phyloP scores from a whole-genome alignment of 2,329 filamentous ascomycete species.

The Pseudogymnoascus sp. region DNA sequence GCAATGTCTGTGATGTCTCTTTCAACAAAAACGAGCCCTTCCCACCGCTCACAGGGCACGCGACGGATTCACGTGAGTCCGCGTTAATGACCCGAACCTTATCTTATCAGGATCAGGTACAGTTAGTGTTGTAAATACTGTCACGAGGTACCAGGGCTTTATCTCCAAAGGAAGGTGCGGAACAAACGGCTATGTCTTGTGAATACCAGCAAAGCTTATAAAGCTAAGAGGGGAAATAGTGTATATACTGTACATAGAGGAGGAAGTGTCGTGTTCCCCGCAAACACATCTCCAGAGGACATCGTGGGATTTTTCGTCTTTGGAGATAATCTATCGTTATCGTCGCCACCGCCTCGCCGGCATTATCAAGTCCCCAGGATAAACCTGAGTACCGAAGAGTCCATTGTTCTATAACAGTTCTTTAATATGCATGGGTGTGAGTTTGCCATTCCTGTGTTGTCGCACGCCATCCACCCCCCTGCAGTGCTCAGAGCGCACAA shows the following conservation, averaged over 20 bases:
- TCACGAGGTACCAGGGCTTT: conserved; percentile 1
- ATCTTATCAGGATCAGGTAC: conserved; percentile 6
- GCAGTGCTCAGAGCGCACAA: background rate
- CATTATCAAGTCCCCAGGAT: background rate
- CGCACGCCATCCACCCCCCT: conserved; percentile 1
- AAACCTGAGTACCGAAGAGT: background rate
- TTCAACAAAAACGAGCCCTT: background rate
- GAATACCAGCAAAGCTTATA: background rate
- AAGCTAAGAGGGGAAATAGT: conserved; percentile 1
- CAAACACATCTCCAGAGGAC: background rate
- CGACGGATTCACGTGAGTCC: conserved; percentile 4
- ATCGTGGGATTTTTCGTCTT: background rate
- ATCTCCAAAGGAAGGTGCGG: background rate
- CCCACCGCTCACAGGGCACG: background rate
- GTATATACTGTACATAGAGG: background rate
- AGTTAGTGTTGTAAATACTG: background rate
- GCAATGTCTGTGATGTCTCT: background rate
- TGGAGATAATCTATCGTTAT: background rate
- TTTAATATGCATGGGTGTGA: conserved; percentile 8
- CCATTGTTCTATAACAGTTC: background rate
- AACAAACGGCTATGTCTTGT: background rate
- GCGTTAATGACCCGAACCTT: background rate
- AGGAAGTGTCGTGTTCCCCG: background rate
- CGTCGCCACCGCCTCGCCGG: background rate
- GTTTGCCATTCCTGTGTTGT: background rate